phyloP scores from a whole-genome alignment of 805 yeast species.

The Candida oleophila region DNA sequence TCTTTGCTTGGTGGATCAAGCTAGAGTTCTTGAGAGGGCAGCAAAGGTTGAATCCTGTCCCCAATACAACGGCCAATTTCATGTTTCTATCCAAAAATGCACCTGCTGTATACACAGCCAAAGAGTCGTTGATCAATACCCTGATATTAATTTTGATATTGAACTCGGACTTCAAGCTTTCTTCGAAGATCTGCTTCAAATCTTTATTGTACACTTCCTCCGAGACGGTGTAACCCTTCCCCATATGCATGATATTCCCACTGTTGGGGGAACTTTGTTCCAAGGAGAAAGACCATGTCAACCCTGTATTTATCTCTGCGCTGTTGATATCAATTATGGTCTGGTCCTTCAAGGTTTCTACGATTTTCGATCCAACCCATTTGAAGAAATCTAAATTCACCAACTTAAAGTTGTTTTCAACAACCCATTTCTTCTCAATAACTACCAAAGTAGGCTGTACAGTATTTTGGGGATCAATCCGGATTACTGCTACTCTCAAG shows the following conservation, averaged over 20 bases:
- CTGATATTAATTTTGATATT: slow-evolving; percentile 35
- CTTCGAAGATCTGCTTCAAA: slow-evolving; percentile 41
- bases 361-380: slow-evolving; percentile 36
- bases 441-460: slow-evolving; percentile 13
- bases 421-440: slow-evolving; percentile 36
- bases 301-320: slow-evolving; percentile 36
- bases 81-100: slow-evolving; percentile 33
- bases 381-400: slow-evolving; percentile 44
- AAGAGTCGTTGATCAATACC: slow-evolving; percentile 59
- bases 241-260: slow-evolving; percentile 50
- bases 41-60: slow-evolving; percentile 67
- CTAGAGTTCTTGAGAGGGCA: slow-evolving; percentile 28
- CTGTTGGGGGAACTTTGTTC: slow-evolving; percentile 38
- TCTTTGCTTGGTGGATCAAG: slow-evolving; percentile 17
- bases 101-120: slow-evolving; percentile 64
- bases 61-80: slow-evolving; percentile 58
- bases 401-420: slow-evolving; percentile 36
- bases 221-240: slow-evolving; percentile 58
- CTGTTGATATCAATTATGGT: slow-evolving; percentile 7
- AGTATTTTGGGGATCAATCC: slow-evolving; percentile 20
- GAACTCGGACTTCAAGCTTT: slow-evolving; percentile 21
- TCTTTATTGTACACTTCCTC: slow-evolving; percentile 42
- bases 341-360: slow-evolving; percentile 25
- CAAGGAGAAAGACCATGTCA: slow-evolving; percentile 61
- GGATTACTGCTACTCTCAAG: slow-evolving; percentile 40